A percentile compares a stretch with the other conserved stretches of the same genome.
Conservation (phyloP, 768 basidiomycete species). For the Boletus barrowsii region DNA sequence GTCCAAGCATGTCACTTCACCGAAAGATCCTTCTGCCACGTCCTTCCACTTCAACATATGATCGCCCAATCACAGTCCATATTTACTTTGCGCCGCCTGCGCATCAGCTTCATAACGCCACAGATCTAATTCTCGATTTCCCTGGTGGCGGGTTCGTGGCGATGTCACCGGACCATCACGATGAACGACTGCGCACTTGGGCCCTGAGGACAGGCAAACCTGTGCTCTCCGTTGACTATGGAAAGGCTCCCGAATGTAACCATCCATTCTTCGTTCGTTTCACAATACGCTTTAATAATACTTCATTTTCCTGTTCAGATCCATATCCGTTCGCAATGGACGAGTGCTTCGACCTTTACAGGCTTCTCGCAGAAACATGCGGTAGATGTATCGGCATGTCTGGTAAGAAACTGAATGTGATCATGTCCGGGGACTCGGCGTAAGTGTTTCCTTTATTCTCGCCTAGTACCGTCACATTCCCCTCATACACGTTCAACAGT, state of each 20-base stretch:
- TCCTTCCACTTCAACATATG: conserved; percentile 70
- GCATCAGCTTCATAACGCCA: conserved; percentile 57
- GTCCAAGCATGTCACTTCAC: conserved; percentile 61
- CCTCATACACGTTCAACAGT: conserved; percentile 39
- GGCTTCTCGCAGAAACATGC: conserved; percentile 72
- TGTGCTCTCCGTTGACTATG: conserved; percentile 87
- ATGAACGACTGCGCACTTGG: conserved; percentile 89
- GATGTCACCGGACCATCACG: conserved; percentile 95
- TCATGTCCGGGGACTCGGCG: conserved; percentile 96
- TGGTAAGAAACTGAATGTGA: conserved; percentile 71
- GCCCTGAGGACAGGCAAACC: conserved; percentile 74
- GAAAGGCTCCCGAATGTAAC: conserved; percentile 94
- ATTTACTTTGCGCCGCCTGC: conserved; percentile 78
- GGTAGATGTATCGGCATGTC: conserved; percentile 86
- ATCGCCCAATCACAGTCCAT: conserved; percentile 78
- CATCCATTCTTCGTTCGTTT: conserved; percentile 4
- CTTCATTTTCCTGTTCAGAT: conserved; percentile 46
- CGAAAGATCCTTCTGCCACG: conserved; percentile 82
- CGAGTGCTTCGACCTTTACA: conserved; percentile 90
- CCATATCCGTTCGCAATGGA: conserved; percentile 97
- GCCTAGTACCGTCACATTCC: neutral
- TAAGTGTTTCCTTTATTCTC: conserved; percentile 41
- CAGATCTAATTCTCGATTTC: conserved; percentile 86
- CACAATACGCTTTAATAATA: neutral
- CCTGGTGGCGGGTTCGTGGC: conserved; percentile 97